Conservation (phyloP, 78 protist species). For the Guillardia theta region DNA sequence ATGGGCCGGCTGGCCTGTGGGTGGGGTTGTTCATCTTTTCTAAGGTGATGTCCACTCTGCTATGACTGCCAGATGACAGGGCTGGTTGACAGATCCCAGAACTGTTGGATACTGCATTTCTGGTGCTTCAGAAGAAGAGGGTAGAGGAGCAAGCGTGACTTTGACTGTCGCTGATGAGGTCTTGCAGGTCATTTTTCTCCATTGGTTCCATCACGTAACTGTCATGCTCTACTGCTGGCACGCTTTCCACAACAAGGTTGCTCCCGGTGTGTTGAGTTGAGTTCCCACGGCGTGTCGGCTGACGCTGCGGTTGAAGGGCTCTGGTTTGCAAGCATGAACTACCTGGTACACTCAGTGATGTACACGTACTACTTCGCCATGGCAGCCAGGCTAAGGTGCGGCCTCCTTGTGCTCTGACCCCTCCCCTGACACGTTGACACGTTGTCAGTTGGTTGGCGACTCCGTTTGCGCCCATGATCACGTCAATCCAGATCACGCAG, state of each 20-base stretch:
- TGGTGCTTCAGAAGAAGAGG: background rate
- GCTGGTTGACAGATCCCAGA: background rate
- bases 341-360: background rate
- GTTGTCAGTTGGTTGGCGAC: background rate
- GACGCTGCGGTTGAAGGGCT: background rate
- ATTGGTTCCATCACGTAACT: conserved; percentile 28
- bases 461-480: background rate
- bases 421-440: background rate
- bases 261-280: background rate
- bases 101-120: conserved; percentile 16
- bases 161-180: too few relatives aligned
- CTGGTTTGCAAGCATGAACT: conserved; percentile 26
- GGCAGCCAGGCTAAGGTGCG: background rate
- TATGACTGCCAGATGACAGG: background rate
- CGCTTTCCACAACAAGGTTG: conserved; percentile 17
- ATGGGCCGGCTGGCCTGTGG: background rate
- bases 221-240: conserved; percentile 47
- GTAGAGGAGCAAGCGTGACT: too few relatives aligned
- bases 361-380: background rate
- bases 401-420: background rate
- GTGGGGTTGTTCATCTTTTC: conserved; percentile 24
- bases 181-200: conserved; percentile 12
- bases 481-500: background rate
- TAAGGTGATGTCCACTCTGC: background rate
- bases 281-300: background rate